phyloP scores from a whole-genome alignment of 352 stramenopile genomes.

The Pythium apleroticum region DNA sequence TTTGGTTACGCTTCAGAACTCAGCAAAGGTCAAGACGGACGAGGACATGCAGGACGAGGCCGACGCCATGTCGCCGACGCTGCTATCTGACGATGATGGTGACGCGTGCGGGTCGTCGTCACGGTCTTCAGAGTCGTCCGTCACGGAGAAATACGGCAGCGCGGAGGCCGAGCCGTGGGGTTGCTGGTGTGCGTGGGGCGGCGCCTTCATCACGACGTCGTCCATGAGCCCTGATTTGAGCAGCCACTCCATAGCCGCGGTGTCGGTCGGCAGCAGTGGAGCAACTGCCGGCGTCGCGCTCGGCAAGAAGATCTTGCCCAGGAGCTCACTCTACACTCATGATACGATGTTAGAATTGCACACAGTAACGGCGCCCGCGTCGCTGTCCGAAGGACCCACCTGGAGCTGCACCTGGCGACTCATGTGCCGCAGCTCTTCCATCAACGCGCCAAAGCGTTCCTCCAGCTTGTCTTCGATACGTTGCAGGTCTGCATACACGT shows the following conservation, averaged over 20 bases:
- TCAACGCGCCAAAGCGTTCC: conserved; percentile 50
- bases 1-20: conserved; percentile 30
- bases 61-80: conserved; percentile 33
- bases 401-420: conserved; percentile 67
- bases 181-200: conserved; percentile 3
- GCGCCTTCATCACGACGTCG: conserved; percentile 25
- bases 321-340: conserved; percentile 42
- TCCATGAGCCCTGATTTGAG: conserved; percentile 54
- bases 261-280: conserved; percentile 30
- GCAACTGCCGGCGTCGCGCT: conserved; percentile 21
- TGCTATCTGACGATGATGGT: conserved; percentile 35
- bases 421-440: conserved; percentile 54
- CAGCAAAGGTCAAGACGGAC: conserved; percentile 33
- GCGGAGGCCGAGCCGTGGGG: conserved; percentile 16
- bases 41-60: conserved; percentile 11
- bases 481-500: conserved; percentile 56
- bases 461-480: conserved; percentile 60
- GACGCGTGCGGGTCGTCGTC: conserved; percentile 28
- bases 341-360: not conserved
- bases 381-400: conserved; percentile 20
- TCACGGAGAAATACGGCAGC: conserved; percentile 51
- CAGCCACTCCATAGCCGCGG: conserved; percentile 56
- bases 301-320: conserved; percentile 42
- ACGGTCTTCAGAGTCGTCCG: conserved; percentile 44
- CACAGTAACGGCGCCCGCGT: too few relatives aligned